Evolutionary conservation across 2,329 filamentous ascomycete species (phyloP), one percentile per base, ranked within the genome.

Genomic region (Paraconiothyrium brasiliense): DNA sequence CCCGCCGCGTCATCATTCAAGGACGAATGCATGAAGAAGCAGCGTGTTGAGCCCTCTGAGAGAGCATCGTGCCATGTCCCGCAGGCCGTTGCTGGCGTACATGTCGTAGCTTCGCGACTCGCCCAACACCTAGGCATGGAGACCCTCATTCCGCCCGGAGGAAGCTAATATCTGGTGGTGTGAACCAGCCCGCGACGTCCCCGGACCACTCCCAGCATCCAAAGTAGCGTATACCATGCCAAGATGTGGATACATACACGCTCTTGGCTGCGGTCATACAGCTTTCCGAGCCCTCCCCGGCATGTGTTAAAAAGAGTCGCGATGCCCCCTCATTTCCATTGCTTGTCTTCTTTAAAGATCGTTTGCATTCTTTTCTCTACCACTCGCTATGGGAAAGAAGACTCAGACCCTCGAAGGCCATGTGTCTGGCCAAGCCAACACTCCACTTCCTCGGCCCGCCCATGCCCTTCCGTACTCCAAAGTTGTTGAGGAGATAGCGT

Each of bases 391-490:
- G 77, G 77, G 74, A 67, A 77, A 75, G 67, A 76, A 77, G 63
- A 54, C 67, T 49, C 70, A 76, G 64, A 71, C 74, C 44, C 72
- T 78, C 55, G 74, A 68, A 63, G 72, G 71, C 59, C 81, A 82
- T 68, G 74, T 76, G 34, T 81, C 81, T 32, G 81, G 81, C 24
- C 82, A 83, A 69, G 73, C 79, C 24, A 84, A 84, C 67, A 82
- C 80, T 63, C 86, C 85, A 39, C 78, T 92, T 43, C 85, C 86
- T 72, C 79, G 14, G 84, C 89, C 89, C 8, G 86, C 89, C 9
- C 90, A 92, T 73, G 81, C 85, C 44, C 80, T 92, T 51, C 76
- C 82, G 13, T 78, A 81, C 66, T 78, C 83, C 32, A 78, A 83
- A 52, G 82, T 87, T 35, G 76, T 86, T 46, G 80, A 84, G 60